phyloP scores from a whole-genome alignment of 495 filamentous ascomycete species.

The Podospora tetraspora region DNA sequence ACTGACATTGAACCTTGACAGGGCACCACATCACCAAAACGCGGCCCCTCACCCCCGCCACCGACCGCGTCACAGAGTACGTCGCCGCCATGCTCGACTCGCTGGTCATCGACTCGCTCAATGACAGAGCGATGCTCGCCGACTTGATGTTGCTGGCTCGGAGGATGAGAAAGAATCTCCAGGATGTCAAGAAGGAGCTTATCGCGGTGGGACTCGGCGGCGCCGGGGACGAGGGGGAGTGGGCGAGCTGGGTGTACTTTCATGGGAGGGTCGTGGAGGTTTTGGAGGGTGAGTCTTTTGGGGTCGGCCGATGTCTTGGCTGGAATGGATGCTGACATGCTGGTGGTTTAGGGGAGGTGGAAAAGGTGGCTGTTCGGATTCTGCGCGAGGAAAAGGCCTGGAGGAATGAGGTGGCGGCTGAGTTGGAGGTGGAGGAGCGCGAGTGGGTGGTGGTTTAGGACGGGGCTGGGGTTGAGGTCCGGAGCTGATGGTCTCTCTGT shows the following conservation, averaged over 20 bases:
- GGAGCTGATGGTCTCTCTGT: too few species aligned
- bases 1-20: neutral
- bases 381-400: too few species aligned
- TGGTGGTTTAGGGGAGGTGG: neutral
- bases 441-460: neutral
- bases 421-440: neutral
- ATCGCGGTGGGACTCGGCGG: too few species aligned
- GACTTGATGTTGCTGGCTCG: neutral
- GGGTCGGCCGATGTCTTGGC: too few species aligned
- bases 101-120: neutral
- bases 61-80: neutral
- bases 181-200: neutral
- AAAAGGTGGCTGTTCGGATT: neutral
- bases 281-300: too few species aligned
- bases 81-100: neutral
- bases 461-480: too few species aligned
- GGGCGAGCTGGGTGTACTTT: neutral
- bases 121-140: neutral
- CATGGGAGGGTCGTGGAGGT: neutral
- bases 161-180: neutral
- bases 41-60: neutral
- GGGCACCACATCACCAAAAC: neutral
- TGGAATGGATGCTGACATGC: too few species aligned
- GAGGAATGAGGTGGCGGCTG: neutral
- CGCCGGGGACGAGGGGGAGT: too few species aligned